phyloP scores from a whole-genome alignment of 2,329 filamentous ascomycete genomes.

The Alternaria sp. region DNA sequence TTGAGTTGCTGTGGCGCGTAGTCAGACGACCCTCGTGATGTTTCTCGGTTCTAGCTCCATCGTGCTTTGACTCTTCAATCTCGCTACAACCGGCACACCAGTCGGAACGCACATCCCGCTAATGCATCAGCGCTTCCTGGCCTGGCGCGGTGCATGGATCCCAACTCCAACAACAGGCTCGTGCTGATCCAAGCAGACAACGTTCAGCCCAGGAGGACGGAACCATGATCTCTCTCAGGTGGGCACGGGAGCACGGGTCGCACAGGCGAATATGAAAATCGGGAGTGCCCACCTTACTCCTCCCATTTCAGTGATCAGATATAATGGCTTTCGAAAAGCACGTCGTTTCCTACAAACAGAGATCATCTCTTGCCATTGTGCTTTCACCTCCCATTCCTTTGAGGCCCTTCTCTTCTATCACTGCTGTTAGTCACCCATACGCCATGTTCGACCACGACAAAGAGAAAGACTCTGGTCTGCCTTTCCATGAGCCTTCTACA shows the following conservation, averaged over 20 bases:
- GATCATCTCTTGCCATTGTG: neutral
- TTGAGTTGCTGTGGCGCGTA: neutral
- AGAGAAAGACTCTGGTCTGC: slow-evolving; percentile 7
- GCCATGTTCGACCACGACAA: slow-evolving; percentile 18
- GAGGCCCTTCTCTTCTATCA: slow-evolving; percentile 1
- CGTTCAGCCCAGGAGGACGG: neutral
- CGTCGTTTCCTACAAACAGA: neutral
- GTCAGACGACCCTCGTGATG: slow-evolving; percentile 1
- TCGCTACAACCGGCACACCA: neutral
- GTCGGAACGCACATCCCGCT: slow-evolving; percentile 1
- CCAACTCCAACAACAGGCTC: neutral
- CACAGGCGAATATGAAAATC: slow-evolving; percentile 5
- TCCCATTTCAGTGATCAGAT: slow-evolving; percentile 1
- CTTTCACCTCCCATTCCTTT: slow-evolving; percentile 1
- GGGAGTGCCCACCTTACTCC: neutral
- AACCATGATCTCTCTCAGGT: neutral
- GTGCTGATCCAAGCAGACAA: neutral
- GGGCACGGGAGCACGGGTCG: neutral
- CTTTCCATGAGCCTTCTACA: slow-evolving; percentile 21
- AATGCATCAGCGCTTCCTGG: neutral
- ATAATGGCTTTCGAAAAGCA: slow-evolving; percentile 6
- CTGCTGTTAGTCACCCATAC: neutral
- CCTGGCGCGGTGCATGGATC: neutral
- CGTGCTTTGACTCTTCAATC: neutral
- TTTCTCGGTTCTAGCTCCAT: neutral